Evolutionary conservation across 176 grass and related monocot genomes (phyloP).

Genomic region (Triticum turgidum): DNA sequence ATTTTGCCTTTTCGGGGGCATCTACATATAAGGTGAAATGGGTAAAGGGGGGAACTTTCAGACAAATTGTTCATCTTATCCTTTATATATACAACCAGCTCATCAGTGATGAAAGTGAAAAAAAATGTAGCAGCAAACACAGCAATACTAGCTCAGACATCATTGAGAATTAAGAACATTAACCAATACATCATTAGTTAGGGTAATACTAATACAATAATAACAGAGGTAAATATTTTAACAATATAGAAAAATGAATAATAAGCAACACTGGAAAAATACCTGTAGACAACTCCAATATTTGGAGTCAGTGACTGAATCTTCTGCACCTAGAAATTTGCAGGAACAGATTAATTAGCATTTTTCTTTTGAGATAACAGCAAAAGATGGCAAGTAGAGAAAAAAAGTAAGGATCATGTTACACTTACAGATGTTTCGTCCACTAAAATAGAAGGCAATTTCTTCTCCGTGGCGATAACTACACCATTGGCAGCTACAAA

Average conservation of each 20-base stretch:
- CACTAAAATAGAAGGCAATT: slow-evolving; percentile 78
- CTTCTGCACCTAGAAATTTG: slow-evolving; percentile 80
- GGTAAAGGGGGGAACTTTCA: not conserved
- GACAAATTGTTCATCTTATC: not conserved
- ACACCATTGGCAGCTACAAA: slow-evolving; percentile 82
- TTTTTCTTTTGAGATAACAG: not conserved
- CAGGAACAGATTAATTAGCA: not conserved
- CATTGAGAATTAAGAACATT: not conserved
- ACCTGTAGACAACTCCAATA: slow-evolving; percentile 97
- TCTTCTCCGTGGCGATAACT: slow-evolving; percentile 82
- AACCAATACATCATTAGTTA: not conserved
- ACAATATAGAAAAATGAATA: slow-evolving; percentile 1
- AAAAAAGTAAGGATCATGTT: not conserved
- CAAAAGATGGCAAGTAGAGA: not conserved
- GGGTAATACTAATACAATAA: not conserved
- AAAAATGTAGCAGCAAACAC: not conserved
- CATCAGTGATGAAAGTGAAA: not conserved
- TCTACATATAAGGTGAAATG: not conserved
- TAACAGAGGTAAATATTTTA: not conserved
- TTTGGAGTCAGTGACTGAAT: slow-evolving; percentile 89
- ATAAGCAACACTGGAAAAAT: not conserved
- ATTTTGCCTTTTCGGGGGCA: not conserved
- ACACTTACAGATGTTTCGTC: slow-evolving; percentile 78
- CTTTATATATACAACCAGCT: not conserved
- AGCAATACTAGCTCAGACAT: not conserved